Evolutionary conservation across 2,329 filamentous ascomycete species (phyloP).

Genomic region (Ophiostoma tasmaniense): DNA sequence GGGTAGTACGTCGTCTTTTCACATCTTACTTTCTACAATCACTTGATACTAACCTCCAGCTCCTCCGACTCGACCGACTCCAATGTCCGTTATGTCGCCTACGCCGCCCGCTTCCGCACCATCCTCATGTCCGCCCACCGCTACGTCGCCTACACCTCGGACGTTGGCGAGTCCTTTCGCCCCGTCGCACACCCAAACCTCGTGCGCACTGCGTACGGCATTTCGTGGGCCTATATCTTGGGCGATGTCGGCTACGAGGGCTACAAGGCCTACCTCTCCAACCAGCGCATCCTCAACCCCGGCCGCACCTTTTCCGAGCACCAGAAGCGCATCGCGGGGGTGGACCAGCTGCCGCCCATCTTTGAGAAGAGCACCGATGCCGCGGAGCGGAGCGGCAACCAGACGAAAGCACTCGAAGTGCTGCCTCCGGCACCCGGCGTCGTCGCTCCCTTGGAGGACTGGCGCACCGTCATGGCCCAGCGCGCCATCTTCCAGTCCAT

Average conservation of each 20-base stretch:
- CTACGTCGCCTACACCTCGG: conserved; percentile 94
- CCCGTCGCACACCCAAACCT: conserved; percentile 81
- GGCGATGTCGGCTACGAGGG: conserved; percentile 90
- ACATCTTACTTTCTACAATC: not conserved
- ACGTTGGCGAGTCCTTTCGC: conserved; percentile 93
- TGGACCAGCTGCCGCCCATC: conserved; percentile 21
- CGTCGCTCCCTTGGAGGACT: conserved; percentile 75
- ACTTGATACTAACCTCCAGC: conserved; percentile 32
- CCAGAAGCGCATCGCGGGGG: conserved; percentile 41
- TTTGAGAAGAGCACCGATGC: conserved; percentile 7
- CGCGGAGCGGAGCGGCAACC: not conserved
- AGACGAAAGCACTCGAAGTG: not conserved
- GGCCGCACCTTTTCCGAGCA: conserved; percentile 46
- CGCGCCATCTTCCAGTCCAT: conserved; percentile 82
- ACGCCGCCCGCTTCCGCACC: conserved; percentile 75
- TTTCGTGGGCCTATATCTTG: conserved; percentile 87
- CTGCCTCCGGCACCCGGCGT: conserved; percentile 30
- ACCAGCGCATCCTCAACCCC: conserved; percentile 67
- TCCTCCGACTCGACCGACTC: conserved; percentile 74
- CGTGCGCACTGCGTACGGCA: conserved; percentile 73
- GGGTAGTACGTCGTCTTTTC: conserved; percentile 58
- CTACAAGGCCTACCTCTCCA: conserved; percentile 87
- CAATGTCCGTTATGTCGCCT: conserved; percentile 83
- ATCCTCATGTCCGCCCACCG: conserved; percentile 85
- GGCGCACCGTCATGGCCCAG: conserved; percentile 82